Evolutionary conservation across 1,139 yeast species (phyloP), one percentile per base, ranked within the genome.

Genomic region (Suhomyces taliae): DNA sequence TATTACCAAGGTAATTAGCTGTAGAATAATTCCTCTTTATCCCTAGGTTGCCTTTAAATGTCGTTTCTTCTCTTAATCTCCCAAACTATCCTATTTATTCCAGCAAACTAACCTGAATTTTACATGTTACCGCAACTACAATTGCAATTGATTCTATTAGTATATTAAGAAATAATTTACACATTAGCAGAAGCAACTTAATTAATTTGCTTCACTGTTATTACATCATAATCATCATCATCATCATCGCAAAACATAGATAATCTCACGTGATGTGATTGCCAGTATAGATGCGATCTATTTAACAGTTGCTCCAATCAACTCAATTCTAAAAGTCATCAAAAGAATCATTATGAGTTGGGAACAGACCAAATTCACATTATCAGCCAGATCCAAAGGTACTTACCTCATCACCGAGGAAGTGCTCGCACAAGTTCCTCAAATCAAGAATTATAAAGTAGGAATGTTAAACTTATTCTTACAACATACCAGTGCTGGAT

Each of bases 401-500:
- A 78, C 83, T 53, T 85, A 87, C 61, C 72, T 87, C 33, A 77
- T 87, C 46, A 86, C 91, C 1, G 82, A 85, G 40, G 93, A 87
- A 54, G 75, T 87, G 4, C 51, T 76, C 24, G 41, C 58, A 7
- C 72, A 78, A 33, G 61, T 87, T 7, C 91, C 91, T 2, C 84
- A 84, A 54, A 65, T 87, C 51, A 72, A 71, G 48, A 64, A 79
- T 38, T 82, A 79, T 65, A 78, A 83, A 59, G 67, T 85, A 9
- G 95, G 95, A 1, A 68, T 80, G 39, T 65, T 86, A 50, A 79
- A 87, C 58, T 65, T 87, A 35, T 87, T 87, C 61, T 67, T 87
- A 43, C 89, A 85, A 61, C 95, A 87, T 62, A 87, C 95, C 2
- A 82, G 89, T 26, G 91, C 91, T 4, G 95, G 85, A 0, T 63